Evolutionary conservation across 768 basidiomycete species (phyloP), one percentile per base, ranked within the genome.

Genomic region (Boletus rex-veris): DNA sequence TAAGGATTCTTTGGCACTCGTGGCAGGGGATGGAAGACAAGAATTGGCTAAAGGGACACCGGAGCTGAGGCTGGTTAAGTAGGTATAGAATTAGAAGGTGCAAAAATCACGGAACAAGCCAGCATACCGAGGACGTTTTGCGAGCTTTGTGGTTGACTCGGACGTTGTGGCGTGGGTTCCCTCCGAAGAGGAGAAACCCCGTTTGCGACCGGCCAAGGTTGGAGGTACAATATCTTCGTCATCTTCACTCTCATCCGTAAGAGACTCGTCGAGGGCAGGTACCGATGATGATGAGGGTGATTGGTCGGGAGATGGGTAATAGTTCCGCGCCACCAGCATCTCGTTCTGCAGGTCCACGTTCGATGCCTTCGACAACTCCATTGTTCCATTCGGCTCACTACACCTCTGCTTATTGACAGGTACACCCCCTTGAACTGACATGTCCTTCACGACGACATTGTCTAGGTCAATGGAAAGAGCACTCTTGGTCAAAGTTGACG

Each of bases 371-470:
- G 14, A 35, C 14, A 35, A 35, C 33, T 11, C 7, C 33, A 35
- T 26, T 26, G 24, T 7, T 26, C 24, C 24, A 5, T 26, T 26
- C 24, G 24, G 24, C 5, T 26, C 24, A 7, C 24, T 7, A 26
- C 24, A 26, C 24, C 24, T 26, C 24, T 26, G 12, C 10, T n/a
- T 5, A 16, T 21, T 21, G 21, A 21, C 21, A 21, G 21, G 21
- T 3, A 21, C 21, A 21, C 5, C 10, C 1, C 11, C 30, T 16
- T 42, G 42, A 5, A 56, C 64, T 0, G 66, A 60, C 50, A 71
- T 55, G 52, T 71, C 69, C 47, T 70, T 67, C 12, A 74, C 65
- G 11, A 65, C 59, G 3, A 54, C 36, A 45, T 70, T 70, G 3
- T 26, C 24, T 26, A 75, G 52, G n/a, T 65, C 66, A 0, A 53